A percentile compares a stretch with the other conserved stretches of the same genome.
Evolutionary conservation across 208 protist species (phyloP).

Genomic region (Wallacemonas sp.): DNA sequence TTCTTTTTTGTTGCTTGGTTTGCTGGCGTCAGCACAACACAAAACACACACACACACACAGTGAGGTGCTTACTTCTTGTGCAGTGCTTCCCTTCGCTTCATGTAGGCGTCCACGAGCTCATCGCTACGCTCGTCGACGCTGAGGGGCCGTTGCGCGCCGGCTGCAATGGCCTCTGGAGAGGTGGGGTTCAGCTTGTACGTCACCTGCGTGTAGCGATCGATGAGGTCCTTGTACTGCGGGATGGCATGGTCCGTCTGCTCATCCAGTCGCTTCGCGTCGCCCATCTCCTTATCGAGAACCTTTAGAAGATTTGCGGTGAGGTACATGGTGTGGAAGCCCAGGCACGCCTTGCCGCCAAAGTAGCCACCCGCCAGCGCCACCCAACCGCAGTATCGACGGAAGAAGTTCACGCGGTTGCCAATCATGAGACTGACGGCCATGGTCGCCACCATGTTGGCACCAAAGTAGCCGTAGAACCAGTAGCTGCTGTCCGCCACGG

Average conservation of each 20-base stretch:
- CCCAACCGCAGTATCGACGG: slow-evolving; percentile 70
- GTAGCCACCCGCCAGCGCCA: slow-evolving; percentile 76
- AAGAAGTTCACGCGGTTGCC: slow-evolving; percentile 73
- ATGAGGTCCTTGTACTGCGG: slow-evolving; percentile 68
- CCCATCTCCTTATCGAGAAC: slow-evolving; percentile 63
- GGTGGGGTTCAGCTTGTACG: slow-evolving; percentile 62
- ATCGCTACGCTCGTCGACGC: slow-evolving; percentile 56
- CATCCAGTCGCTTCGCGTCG: slow-evolving; percentile 72
- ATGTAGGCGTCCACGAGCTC: slow-evolving; percentile 63
- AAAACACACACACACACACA: not conserved
- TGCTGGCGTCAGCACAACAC: too few species aligned
- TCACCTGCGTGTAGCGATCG: slow-evolving; percentile 51
- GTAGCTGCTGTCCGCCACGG: slow-evolving; percentile 73
- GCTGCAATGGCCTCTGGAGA: slow-evolving; percentile 35
- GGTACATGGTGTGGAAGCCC: slow-evolving; percentile 54
- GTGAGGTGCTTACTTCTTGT: slow-evolving; percentile 32
- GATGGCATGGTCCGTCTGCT: slow-evolving; percentile 57
- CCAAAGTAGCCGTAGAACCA: slow-evolving; percentile 89
- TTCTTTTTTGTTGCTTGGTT: too few species aligned
- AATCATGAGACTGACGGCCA: slow-evolving; percentile 62
- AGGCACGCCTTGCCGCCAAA: slow-evolving; percentile 73
- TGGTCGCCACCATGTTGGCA: slow-evolving; percentile 61
- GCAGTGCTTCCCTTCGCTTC: slow-evolving; percentile 46
- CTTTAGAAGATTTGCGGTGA: slow-evolving; percentile 48
- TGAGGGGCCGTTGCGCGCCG: slow-evolving; percentile 8